Evolutionary conservation across 2,329 filamentous ascomycete genomes (phyloP).

Genomic region (Sarocladium oryzae): DNA sequence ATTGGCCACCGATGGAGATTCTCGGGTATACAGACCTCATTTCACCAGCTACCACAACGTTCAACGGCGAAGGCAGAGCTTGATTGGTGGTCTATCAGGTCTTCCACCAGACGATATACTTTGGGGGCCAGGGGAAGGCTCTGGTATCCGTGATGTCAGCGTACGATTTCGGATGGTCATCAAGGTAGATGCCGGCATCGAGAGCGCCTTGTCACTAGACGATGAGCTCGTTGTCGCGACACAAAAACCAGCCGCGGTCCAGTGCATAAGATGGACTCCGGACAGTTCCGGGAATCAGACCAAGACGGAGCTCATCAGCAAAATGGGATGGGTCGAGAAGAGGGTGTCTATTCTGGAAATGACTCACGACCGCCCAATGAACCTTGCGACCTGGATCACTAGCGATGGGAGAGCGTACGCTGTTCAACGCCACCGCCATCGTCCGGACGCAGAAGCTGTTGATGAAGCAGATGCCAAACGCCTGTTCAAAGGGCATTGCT

Average conservation of each 20-base stretch:
- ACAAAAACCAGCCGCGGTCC: conserved; percentile 83
- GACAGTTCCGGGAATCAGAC: conserved; percentile 79
- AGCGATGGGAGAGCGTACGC: conserved; percentile 84
- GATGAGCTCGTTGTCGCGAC: conserved; percentile 92
- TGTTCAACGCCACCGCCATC: conserved; percentile 61
- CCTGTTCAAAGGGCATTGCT: conserved; percentile 85
- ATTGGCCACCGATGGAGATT: conserved; percentile 74
- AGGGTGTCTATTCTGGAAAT: conserved; percentile 73
- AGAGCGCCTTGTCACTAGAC: conserved; percentile 79
- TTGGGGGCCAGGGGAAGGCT: conserved; percentile 74
- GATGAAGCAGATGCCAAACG: conserved; percentile 50
- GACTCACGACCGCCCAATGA: conserved; percentile 95
- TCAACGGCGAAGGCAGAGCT: conserved; percentile 54
- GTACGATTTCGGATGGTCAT: conserved; percentile 96
- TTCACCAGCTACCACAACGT: conserved; percentile 64
- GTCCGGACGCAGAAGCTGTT: conserved; percentile 34
- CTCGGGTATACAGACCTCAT: conserved; percentile 77
- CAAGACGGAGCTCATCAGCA: conserved; percentile 80
- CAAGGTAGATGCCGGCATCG: conserved; percentile 92
- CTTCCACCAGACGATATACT: conserved; percentile 55
- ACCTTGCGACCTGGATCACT: conserved; percentile 86
- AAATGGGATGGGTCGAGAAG: conserved; percentile 79
- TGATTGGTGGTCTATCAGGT: conserved; percentile 50
- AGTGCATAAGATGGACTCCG: conserved; percentile 92
- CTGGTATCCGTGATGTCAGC: conserved; percentile 77